These are phyloP conservation scores for Triticum turgidum DNA, from an alignment of 176 grass and related monocot genomes.

Conservation along the genomic window DNA sequence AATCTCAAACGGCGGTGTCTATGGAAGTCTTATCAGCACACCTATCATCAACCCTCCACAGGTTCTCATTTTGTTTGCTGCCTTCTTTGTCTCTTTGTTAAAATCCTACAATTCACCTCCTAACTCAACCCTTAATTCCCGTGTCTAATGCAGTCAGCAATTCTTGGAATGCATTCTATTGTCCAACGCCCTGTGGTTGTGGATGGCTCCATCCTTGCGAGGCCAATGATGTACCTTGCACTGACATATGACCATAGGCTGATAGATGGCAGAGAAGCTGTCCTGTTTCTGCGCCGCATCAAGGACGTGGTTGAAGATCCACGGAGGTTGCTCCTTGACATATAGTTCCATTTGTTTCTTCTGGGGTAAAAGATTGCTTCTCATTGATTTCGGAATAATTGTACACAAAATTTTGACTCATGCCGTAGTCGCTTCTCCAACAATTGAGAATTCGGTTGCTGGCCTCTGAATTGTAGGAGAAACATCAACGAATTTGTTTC, in stretches of 20 bases:
- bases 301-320: conserved; percentile 81
- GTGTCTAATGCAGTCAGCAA: conserved; percentile 50
- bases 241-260: conserved; percentile 79
- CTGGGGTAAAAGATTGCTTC: neutral
- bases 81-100: neutral
- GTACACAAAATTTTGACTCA: conserved; percentile 22
- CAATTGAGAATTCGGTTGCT: neutral
- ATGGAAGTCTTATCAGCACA: conserved; percentile 85
- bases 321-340: conserved; percentile 63
- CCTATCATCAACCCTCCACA: conserved; percentile 88
- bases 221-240: conserved; percentile 75
- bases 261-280: conserved; percentile 71
- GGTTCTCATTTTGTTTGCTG: conserved; percentile 28
- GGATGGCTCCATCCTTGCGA: conserved; percentile 49
- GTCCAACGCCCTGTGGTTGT: conserved; percentile 54
- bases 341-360: conserved; percentile 32
- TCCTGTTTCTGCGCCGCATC: conserved; percentile 68
- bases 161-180: conserved; percentile 80
- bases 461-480: conserved; percentile 30
- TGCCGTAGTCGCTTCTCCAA: neutral
- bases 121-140: neutral
- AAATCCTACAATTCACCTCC: neutral
- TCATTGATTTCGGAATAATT: conserved; percentile 23
- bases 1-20: conserved; percentile 83
- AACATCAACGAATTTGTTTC: neutral